Conservation (phyloP, 2,329 filamentous ascomycete genomes). For the Diaporthe eres region DNA sequence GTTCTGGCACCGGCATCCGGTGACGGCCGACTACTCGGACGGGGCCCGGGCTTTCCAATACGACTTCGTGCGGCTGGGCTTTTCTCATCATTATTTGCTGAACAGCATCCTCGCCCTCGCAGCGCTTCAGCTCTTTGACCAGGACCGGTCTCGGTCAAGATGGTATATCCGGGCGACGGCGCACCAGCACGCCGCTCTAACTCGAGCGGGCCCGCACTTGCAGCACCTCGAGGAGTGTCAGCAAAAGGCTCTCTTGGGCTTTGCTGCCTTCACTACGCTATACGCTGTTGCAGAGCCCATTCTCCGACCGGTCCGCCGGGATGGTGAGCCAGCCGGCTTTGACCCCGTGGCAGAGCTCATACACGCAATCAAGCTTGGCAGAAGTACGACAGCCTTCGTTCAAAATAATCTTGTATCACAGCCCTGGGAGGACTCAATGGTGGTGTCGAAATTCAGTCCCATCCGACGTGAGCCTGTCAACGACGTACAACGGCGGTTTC, state of each 20-base stretch:
- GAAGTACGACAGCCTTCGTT: neutral
- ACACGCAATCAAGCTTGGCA: slow-evolving; percentile 2
- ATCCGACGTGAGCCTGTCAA: neutral
- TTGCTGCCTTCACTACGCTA: slow-evolving; percentile 8
- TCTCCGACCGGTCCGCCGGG: neutral
- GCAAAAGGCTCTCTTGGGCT: neutral
- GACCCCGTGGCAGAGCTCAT: slow-evolving; percentile 2
- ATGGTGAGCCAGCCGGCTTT: neutral
- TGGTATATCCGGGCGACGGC: slow-evolving; percentile 2
- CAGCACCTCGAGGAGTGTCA: neutral
- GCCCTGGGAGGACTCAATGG: neutral
- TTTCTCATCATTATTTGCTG: slow-evolving; percentile 7
- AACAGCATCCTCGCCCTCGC: slow-evolving; percentile 22
- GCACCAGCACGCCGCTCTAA: neutral
- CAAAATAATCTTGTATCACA: neutral
- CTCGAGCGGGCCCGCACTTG: neutral
- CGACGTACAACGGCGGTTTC: neutral
- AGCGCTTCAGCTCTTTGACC: slow-evolving; percentile 15
- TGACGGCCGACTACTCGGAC: slow-evolving; percentile 13
- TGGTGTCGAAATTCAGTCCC: neutral
- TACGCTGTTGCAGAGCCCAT: slow-evolving; percentile 4
- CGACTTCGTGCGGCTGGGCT: slow-evolving; percentile 2
- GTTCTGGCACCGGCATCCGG: slow-evolving; percentile 11
- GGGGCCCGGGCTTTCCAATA: neutral
- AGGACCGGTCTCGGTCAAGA: neutral